Base-by-base conservation (phyloP, 805 yeast genomes). In the Teunomyces tritomae region DNA sequence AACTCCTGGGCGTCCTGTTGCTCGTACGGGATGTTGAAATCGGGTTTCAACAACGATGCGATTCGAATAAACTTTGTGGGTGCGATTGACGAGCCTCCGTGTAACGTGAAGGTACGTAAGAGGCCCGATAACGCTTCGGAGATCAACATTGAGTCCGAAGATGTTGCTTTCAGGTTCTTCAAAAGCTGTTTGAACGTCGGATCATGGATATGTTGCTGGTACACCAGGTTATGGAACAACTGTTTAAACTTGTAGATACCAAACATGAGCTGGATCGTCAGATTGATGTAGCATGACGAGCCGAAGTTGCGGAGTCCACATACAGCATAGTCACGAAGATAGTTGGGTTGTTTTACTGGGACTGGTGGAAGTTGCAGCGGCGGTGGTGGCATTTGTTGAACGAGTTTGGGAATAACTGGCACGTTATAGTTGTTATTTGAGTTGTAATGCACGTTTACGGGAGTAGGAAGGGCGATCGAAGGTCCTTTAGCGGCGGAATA, bases 1-100 rank as follows among this genome's bases (percentile, higher is more conserved):
- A 85, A 85, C 56, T 87, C 94, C 46, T 87, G 89, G 1, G 91
- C 84, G 62, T 87, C 95, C 58, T 87, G 94, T 57, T 87, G 95
- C 56, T 85, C 89, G 54, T 76, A 64, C 0, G 92, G 92, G 9
- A 87, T 84, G 52, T 72, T 69, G 46, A 85, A 74, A 56, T 84
- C 88, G 0, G 90, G 90, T 53, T 85, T 80, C 17, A 85, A 58
- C 5, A 66, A 50, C 17, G 79, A 64, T 44, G 84, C 68, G 1
- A 71, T 63, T 40, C 82, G 74, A 36, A 86, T 70, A 56, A 87
- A 85, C 37, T 80, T 78, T 7, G 79, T 75, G 3, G 92, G 90
- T 1, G 84, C 82, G 29, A 86, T 80, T 0, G 84, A 74, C 37
- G 78, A 75, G 3, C 83, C 81, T 11, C 86, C 87, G 56, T 79